Base-by-base conservation (phyloP, 306 rosid species). In the Cicer arietinum region DNA sequence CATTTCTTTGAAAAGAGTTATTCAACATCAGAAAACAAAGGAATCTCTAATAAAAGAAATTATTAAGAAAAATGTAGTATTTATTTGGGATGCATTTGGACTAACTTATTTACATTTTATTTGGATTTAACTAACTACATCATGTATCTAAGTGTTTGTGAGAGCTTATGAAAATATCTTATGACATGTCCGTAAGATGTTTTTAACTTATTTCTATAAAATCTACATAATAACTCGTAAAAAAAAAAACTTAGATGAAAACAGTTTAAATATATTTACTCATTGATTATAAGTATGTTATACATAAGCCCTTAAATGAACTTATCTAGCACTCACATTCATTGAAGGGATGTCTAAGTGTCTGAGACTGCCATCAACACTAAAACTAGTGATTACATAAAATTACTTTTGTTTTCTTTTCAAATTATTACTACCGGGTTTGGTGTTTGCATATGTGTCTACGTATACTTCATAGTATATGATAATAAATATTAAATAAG, bases 1-100 rank as follows among this genome's bases (percentile, higher is more conserved):
- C 18, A 64, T 67, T 72, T 77, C 58, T 4, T 59, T 43, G 74
- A 59, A 7, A 59, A 67, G 51, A 45, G 5, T 77, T 63, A 35
- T 22, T 42, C 8, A 76, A 7, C 39, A 53, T 18, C 39, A 53
- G 10, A 76, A 64, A 76, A 9, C 53, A 52, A 53, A 18, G 0
- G 10, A 60, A 60, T 2, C 44, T 5, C 2, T 25, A 11, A 1
- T 8, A 58, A 18, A 58, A 22, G 4, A 16, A 58, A 58, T 25
- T 2, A 59, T 7, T 3, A 37, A 59, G 13, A 59, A 16, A 30
- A 12, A 60, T 7, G 10, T 58, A 25, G 4, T 58, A 30, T 25
- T 22, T 48, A 13, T 48, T 48, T 56, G 22, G 62, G 35, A 20
- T 20, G 5, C 37, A 56, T 20, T 56, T 18, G 62, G 39, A 56